Evolutionary conservation across 495 filamentous ascomycete genomes (phyloP), one percentile per base, ranked within the genome.

Genomic region (Patellaria atrata): DNA sequence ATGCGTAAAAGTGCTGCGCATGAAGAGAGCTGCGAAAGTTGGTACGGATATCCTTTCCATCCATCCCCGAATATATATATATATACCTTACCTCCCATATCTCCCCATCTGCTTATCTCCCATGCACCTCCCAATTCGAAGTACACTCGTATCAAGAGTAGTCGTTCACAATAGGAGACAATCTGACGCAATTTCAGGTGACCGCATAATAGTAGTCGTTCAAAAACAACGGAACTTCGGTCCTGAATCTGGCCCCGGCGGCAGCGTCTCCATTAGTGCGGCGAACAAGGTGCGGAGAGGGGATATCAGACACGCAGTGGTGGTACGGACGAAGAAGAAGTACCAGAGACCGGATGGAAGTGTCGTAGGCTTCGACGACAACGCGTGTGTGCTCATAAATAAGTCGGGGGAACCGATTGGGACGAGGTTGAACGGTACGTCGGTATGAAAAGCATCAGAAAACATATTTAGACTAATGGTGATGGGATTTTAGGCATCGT

Each of bases 321-420:
- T 99, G 2, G 89, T 99, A 18, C 82, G 89, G 11, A 93, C 82
- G 33, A 71, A 59, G 48, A 87, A 96, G 61, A 78, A 84, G 56
- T 70, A 82, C 41, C 78, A 85, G 52, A 67, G 89, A 23, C 67
- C 70, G 5, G 89, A 99, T 63, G 89, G 89, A 18, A 82, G 77
- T 48, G 70, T 86, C 25, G 76, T 99, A 27, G 73, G 73, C 27
- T 99, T 96, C 59, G 89, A 89, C 62, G 89, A 99, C 53, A 99
- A 96, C 62, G 89, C 89, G 12, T 99, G 89, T 55, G 91, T 96
- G 18, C 59, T 99, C 53, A 79, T 99, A 55, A 94, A 91, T 59
- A 99, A 99, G 68, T 68, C 82, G 4, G 91, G 91, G 3, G 89
- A 99, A 55, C 91, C 89, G 5, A 75, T 99, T 45, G 89, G 89